Evolutionary conservation across 2,329 filamentous ascomycete species (phyloP), one percentile per base, ranked within the genome.

Genomic region (Capronia americana): DNA sequence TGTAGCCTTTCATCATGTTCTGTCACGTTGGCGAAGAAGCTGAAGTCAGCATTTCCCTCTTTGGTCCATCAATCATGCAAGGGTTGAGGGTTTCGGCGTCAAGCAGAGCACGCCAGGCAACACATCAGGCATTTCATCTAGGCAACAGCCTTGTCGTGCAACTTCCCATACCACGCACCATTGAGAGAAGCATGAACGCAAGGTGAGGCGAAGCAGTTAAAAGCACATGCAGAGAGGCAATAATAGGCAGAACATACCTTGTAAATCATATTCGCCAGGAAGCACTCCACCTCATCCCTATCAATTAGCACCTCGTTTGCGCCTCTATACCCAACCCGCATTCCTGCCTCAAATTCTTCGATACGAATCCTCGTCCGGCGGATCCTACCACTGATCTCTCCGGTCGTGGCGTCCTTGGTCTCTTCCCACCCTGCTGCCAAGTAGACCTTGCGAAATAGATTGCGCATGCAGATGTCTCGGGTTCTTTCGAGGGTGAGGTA

Each of bases 1-100:
- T 99, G 79, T 99, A 99, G 48, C 96, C 95, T 80, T 98, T 99
- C 92, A 99, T 97, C 26, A 95, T 84, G 66, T 91, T 91, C 92
- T 97, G 72, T 46, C 56, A 54, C 17, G 41, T 17, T n/a, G 46
- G 3, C 2, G 24, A 61, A 38, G 17, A 34, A 26, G n/a, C 48
- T 26, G 10, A 56, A 12, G 63, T 70, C 63, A 64, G 64, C 63
- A 59, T 50, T n/a, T 57, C 12, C 32, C 24, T 44, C 46, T 53
- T 38, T 38, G 17, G 41, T 24, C 26, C 24, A 30, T 7, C 14
- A 50, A 24, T 4, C 11, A 12, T 23, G 48, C 20, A 53, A 38
- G 24, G 23, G 28, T 54, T 51, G n/a, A 23, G n/a, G 14, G 23
- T 23, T 28, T 61, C 30, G 28, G 46, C 53, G 7, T 32, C 48